phyloP scores from a whole-genome alignment of 2,329 filamentous ascomycete genomes.

The Beauveria rudraprayagi region DNA sequence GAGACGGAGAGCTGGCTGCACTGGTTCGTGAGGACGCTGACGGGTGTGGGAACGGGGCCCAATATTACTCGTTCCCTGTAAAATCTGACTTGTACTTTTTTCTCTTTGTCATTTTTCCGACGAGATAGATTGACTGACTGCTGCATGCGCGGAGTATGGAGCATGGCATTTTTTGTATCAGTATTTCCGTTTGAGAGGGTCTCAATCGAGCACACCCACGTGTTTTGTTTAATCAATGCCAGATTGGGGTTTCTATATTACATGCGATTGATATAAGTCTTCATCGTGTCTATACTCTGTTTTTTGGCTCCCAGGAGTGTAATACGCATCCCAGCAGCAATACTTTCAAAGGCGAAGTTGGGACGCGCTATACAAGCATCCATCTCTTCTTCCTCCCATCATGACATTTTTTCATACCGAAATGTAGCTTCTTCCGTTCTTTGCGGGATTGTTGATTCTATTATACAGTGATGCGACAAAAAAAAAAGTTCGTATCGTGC shows the following conservation, averaged over 20 bases:
- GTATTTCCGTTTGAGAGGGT: background rate
- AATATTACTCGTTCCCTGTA: conserved; percentile 36
- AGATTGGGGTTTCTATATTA: background rate
- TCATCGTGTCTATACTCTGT: background rate
- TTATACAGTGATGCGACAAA: conserved; percentile 4
- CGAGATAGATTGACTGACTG: background rate
- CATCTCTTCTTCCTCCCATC: background rate
- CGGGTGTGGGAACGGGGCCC: conserved; percentile 52
- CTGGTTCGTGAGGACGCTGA: conserved; percentile 55
- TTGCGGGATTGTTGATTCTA: background rate
- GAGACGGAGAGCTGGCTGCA: conserved; percentile 57
- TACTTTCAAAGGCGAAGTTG: background rate
- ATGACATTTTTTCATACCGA: background rate
- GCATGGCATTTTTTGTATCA: conserved; percentile 1
- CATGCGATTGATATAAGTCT: background rate
- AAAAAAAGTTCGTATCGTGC: background rate
- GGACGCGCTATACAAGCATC: background rate
- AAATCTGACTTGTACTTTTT: conserved; percentile 1
- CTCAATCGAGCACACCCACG: background rate
- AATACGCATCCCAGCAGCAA: background rate
- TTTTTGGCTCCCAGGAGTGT: background rate
- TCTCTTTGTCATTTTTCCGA: background rate
- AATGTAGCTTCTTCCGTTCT: background rate
- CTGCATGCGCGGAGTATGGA: conserved; percentile 5
- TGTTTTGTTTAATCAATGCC: background rate